phyloP scores from a whole-genome alignment of 306 rosid genomes.

The Medicago ruthenica region DNA sequence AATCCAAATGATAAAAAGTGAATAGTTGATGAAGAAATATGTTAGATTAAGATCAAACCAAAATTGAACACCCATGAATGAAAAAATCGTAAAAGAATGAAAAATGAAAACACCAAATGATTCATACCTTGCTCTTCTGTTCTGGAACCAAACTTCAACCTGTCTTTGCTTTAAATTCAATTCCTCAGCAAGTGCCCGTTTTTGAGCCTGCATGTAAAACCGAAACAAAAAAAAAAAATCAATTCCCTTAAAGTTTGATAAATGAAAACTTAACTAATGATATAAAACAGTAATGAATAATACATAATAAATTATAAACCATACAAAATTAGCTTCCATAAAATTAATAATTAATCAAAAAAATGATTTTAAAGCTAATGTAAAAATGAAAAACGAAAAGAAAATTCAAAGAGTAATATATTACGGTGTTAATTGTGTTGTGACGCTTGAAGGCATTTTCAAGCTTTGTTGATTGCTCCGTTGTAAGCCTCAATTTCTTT shows the following conservation, averaged over 20 bases:
- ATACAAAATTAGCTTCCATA: background rate
- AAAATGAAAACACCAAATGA: background rate
- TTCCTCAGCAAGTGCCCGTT: slow-evolving; percentile 66
- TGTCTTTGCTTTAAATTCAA: slow-evolving; percentile 76
- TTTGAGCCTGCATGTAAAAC: slow-evolving; percentile 63
- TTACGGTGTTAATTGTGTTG: slow-evolving; percentile 64
- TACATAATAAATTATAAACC: background rate
- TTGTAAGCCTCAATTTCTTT: slow-evolving; percentile 80
- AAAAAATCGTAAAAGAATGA: slow-evolving; percentile 4
- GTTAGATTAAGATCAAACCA: background rate
- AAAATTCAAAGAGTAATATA: background rate
- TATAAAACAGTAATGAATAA: background rate
- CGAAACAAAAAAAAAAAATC: background rate
- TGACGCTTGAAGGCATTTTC: slow-evolving; percentile 76
- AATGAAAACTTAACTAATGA: background rate
- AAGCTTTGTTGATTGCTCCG: slow-evolving; percentile 66
- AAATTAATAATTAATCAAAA: slow-evolving; percentile 2
- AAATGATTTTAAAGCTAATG: background rate
- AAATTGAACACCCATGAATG: slow-evolving; percentile 8
- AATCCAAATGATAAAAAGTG: background rate
- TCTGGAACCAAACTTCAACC: slow-evolving; percentile 93
- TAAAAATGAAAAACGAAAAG: background rate
- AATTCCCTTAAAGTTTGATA: slow-evolving; percentile 11
- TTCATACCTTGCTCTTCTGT: slow-evolving; percentile 81
- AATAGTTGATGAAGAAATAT: background rate